Percentiles rank a stretch among this genome's conserved stretches.
Evolutionary conservation across 306 rosid species (phyloP).

Genomic region (Luffa aegyptiaca): DNA sequence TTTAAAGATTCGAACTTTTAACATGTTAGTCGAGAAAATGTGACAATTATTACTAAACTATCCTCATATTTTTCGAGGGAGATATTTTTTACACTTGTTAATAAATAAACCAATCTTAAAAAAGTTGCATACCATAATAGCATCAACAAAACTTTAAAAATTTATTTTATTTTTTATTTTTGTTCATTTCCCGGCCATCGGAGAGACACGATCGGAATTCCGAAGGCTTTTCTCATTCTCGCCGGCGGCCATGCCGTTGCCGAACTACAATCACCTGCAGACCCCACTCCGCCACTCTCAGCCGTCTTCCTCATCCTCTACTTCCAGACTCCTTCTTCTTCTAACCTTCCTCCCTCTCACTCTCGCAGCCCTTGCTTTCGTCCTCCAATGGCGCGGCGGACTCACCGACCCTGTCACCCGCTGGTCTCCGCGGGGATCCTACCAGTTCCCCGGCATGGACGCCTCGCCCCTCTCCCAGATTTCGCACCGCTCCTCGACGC

Average conservation of each 20-base stretch:
- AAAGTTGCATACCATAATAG: too few relatives aligned
- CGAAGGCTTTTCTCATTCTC: not conserved
- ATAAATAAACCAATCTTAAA: too few relatives aligned
- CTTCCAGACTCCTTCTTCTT: conserved; percentile 65
- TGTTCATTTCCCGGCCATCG: not conserved
- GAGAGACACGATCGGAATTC: not conserved
- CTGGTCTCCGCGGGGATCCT: conserved; percentile 69
- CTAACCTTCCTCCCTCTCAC: conserved; percentile 86
- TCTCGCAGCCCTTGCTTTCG: conserved; percentile 71
- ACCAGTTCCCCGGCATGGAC: conserved; percentile 85
- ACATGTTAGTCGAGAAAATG: too few relatives aligned
- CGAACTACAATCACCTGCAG: conserved; percentile 40
- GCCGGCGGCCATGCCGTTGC: conserved; percentile 31
- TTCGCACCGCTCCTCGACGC: conserved; percentile 28
- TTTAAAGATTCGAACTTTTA: too few relatives aligned
- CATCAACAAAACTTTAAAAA: too few relatives aligned
- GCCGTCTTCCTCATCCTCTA: conserved; percentile 29
- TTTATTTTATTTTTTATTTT: not conserved
- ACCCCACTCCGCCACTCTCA: conserved; percentile 47
- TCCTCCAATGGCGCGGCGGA: conserved; percentile 99
- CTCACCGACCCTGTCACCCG: conserved; percentile 67
- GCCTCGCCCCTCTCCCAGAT: conserved; percentile 60
- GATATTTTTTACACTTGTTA: too few relatives aligned
- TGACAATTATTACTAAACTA: too few relatives aligned
- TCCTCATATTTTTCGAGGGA: too few relatives aligned